phyloP scores from a whole-genome alignment of 164 flowering plant species.

The Protea cynaroides region DNA sequence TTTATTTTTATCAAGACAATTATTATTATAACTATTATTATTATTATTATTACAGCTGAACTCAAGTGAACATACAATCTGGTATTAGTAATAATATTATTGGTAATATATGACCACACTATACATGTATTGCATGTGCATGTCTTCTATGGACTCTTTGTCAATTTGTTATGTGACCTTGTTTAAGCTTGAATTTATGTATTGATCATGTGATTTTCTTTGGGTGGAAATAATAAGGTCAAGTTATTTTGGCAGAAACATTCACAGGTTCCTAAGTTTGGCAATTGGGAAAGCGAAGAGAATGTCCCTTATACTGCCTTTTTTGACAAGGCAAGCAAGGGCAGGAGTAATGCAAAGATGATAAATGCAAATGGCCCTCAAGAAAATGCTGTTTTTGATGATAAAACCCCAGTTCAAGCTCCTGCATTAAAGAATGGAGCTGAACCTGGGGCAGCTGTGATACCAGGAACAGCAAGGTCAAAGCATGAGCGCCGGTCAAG shows the following conservation, averaged over 20 bases:
- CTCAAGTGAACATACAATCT: too few relatives aligned
- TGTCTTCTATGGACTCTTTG: too few relatives aligned
- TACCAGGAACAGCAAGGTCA: constrained; percentile 19
- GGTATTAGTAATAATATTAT: too few relatives aligned
- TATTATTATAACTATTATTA: too few relatives aligned
- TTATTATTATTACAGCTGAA: too few relatives aligned
- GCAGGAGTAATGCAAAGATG: constrained; percentile 45
- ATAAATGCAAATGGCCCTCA: constrained; percentile 78
- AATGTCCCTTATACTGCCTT: constrained; percentile 78
- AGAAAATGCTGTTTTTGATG: constrained; percentile 37
- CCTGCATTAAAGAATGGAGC: constrained; percentile 24
- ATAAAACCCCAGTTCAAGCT: constrained; percentile 22
- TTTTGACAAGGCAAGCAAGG: constrained; percentile 81
- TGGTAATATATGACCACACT: too few relatives aligned
- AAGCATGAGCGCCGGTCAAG: constrained; percentile 26
- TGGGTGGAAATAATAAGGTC: not conserved
- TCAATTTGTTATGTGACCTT: too few relatives aligned
- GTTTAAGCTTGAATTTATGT: too few relatives aligned
- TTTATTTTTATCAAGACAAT: too few relatives aligned
- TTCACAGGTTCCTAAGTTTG: constrained; percentile 75
- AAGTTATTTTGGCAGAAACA: constrained; percentile 37
- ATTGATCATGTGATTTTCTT: not conserved
- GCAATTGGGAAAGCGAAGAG: constrained; percentile 77
- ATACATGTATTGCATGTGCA: too few relatives aligned
- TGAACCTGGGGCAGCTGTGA: constrained; percentile 19